phyloP scores from a whole-genome alignment of 345 rosid species.

The Salix udensis region DNA sequence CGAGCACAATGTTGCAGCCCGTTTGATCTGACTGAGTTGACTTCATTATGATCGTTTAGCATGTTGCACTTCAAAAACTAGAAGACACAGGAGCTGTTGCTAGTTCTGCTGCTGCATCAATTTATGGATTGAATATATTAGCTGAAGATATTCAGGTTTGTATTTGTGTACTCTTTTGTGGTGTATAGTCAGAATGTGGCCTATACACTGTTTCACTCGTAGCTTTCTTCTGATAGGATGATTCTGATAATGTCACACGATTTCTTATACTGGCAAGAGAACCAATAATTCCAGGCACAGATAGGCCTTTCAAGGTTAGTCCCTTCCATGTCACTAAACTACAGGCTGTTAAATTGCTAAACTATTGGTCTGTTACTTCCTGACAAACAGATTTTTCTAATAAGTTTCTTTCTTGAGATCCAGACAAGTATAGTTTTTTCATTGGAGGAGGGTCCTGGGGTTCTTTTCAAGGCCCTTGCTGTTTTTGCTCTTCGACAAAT shows the following conservation, averaged over 20 bases:
- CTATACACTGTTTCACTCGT: neutral
- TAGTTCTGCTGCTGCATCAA: conserved; percentile 72
- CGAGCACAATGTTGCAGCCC: neutral
- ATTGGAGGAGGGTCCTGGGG: conserved; percentile 94
- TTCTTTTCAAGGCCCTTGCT: conserved; percentile 97
- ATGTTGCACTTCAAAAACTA: conserved; percentile 59
- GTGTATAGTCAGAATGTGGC: neutral
- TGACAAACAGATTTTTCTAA: neutral
- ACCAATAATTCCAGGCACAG: conserved; percentile 87
- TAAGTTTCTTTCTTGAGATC: conserved; percentile 17
- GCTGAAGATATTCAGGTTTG: conserved; percentile 91
- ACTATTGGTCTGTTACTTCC: neutral
- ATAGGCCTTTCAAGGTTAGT: conserved; percentile 83
- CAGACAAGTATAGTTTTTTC: conserved; percentile 97
- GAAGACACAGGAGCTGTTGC: conserved; percentile 90
- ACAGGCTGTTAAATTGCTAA: neutral
- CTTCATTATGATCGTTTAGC: conserved; percentile 32
- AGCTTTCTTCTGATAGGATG: conserved; percentile 49
- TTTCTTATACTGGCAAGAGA: conserved; percentile 98
- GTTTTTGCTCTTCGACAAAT: conserved; percentile 88
- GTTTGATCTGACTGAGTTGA: conserved; percentile 11
- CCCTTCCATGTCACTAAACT: conserved; percentile 1
- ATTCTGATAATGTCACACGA: conserved; percentile 80
- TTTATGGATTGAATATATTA: conserved; percentile 80
- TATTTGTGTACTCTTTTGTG: conserved; percentile 7